phyloP scores from a whole-genome alignment of 345 rosid genomes.

The Linum usitatissimum region DNA sequence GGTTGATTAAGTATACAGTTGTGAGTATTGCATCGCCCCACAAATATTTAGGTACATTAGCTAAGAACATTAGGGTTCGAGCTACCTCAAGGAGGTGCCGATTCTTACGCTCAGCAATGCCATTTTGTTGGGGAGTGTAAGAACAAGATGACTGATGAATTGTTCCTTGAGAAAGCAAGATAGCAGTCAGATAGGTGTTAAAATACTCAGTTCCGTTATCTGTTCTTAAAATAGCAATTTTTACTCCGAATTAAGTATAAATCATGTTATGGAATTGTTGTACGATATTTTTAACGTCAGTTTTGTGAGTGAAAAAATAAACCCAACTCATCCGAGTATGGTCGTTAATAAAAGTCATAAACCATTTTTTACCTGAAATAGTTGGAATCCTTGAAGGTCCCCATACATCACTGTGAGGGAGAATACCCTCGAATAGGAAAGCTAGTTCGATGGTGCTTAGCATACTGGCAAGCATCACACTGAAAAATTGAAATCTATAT shows the following conservation, averaged over 20 bases:
- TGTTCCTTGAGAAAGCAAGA: background rate
- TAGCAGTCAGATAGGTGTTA: background rate
- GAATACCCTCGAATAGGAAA: background rate
- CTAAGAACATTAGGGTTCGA: background rate
- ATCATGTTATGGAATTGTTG: background rate
- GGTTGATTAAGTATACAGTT: background rate
- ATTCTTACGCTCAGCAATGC: background rate
- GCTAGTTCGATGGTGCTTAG: background rate
- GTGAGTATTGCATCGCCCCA: background rate
- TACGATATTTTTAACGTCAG: background rate
- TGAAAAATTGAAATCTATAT: background rate
- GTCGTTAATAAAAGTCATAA: conserved; percentile 3
- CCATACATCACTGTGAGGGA: conserved; percentile 1
- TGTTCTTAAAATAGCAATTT: background rate
- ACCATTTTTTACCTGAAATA: background rate
- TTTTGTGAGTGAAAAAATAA: background rate
- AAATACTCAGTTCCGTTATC: conserved; percentile 1
- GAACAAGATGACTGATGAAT: background rate
- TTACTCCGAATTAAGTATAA: background rate
- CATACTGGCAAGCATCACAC: background rate
- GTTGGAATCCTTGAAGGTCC: background rate
- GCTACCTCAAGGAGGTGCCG: background rate
- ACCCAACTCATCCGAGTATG: conserved; percentile 7
- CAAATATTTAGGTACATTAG: background rate
- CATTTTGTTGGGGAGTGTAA: background rate